These are phyloP conservation scores for Abrus precatorius DNA, from an alignment of 306 rosid species.

Conservation along the genomic window DNA sequence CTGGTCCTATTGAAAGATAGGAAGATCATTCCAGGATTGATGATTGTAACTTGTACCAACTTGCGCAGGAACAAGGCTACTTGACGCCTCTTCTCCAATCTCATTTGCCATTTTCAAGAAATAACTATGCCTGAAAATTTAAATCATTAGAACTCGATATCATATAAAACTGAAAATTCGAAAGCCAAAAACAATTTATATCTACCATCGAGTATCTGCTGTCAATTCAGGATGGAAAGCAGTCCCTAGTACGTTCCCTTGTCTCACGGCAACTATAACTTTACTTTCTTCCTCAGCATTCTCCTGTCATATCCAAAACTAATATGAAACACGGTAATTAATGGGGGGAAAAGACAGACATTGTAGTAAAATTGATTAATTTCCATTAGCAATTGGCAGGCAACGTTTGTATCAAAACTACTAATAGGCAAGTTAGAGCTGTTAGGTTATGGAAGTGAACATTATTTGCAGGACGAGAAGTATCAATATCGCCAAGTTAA, in stretches of 20 bases:
- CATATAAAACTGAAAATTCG: background rate
- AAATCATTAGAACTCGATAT: constrained; percentile 37
- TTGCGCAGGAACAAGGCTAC: constrained; percentile 61
- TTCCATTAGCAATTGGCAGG: background rate
- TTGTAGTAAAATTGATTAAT: constrained; percentile 19
- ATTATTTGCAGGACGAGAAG: constrained; percentile 9
- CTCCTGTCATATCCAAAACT: constrained; percentile 64
- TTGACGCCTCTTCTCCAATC: constrained; percentile 66
- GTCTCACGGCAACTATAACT: constrained; percentile 95
- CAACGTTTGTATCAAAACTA: background rate
- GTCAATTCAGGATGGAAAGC: constrained; percentile 99
- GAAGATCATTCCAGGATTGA: constrained; percentile 67
- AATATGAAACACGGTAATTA: constrained; percentile 12
- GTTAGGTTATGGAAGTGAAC: background rate
- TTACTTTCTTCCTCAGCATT: constrained; percentile 55
- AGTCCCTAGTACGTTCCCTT: constrained; percentile 84
- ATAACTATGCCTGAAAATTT: constrained; percentile 90
- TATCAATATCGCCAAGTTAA: constrained; percentile 9
- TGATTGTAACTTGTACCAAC: constrained; percentile 46
- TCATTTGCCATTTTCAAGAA: constrained; percentile 78
- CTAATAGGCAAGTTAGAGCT: background rate
- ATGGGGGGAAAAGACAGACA: background rate
- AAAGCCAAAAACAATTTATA: constrained; percentile 16
- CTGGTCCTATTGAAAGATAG: constrained; percentile 65
- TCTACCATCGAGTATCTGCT: constrained; percentile 91